phyloP scores from a whole-genome alignment of 2,329 filamentous ascomycete genomes.

The Fusarium temperatum region DNA sequence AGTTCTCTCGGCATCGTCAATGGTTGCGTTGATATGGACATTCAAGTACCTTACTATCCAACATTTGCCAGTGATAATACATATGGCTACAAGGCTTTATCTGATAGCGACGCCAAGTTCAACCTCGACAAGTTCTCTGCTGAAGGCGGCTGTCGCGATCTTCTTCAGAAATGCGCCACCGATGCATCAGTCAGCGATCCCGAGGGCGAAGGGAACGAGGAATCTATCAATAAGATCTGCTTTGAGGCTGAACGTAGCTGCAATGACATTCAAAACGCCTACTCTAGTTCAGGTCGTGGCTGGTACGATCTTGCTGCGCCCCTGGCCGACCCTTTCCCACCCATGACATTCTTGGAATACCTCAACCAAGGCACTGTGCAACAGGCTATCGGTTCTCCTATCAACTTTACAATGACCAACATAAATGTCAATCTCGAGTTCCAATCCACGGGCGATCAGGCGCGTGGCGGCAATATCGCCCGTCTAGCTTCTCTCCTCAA shows the following conservation, averaged over 20 bases:
- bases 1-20: constrained; percentile 75
- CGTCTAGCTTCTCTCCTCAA: constrained; percentile 69
- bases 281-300: constrained; percentile 64
- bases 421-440: constrained; percentile 58
- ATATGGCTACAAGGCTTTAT: constrained; percentile 69
- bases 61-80: constrained; percentile 70
- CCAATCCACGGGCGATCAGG: constrained; percentile 65
- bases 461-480: constrained; percentile 68
- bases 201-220: constrained; percentile 51
- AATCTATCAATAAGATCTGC: constrained; percentile 57
- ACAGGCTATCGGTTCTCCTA: constrained; percentile 67
- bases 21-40: constrained; percentile 72
- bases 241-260: constrained; percentile 55
- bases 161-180: constrained; percentile 61
- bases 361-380: constrained; percentile 69
- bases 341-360: constrained; percentile 68
- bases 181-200: constrained; percentile 53
- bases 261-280: constrained; percentile 64
- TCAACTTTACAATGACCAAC: constrained; percentile 66
- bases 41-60: constrained; percentile 67
- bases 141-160: constrained; percentile 61
- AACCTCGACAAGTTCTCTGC: constrained; percentile 47
- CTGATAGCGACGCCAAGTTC: constrained; percentile 60
- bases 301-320: constrained; percentile 70
- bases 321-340: constrained; percentile 68